These are phyloP conservation scores for Ilex paraguariensis DNA, from an alignment of 305 asterid genomes.

Conservation along the genomic window DNA sequence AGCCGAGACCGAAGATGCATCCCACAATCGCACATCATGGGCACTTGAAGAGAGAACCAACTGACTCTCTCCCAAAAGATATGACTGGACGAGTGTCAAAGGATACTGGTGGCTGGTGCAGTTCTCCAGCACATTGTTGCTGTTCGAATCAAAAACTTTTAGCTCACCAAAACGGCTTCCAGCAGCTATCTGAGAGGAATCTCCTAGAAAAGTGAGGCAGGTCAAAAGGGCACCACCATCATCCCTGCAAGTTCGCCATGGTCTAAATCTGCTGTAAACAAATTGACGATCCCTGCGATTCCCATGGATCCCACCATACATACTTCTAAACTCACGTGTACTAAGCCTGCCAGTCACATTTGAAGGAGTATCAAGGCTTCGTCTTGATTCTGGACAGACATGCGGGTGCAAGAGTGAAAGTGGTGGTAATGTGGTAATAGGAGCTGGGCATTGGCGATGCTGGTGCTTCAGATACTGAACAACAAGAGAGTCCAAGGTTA, in stretches of 20 bases:
- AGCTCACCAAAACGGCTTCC: conserved; percentile 95
- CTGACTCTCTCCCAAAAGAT: conserved; percentile 56
- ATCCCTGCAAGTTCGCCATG: conserved; percentile 97
- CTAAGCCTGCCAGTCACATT: conserved; percentile 88
- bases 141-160: conserved; percentile 80
- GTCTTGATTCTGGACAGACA: conserved; percentile 89
- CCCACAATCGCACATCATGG: conserved; percentile 88
- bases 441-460: conserved; percentile 98
- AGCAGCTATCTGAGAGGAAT: conserved; percentile 75
- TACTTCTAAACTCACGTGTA: conserved; percentile 78
- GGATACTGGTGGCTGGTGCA: conserved; percentile 84
- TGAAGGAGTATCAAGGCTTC: conserved; percentile 93
- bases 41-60: conserved; percentile 81
- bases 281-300: conserved; percentile 93
- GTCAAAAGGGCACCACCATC: conserved; percentile 66
- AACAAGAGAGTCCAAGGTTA: conserved; percentile 82
- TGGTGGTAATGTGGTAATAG: conserved; percentile 97
- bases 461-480: conserved; percentile 97
- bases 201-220: conserved; percentile 81
- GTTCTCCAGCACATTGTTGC: conserved; percentile 67
- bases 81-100: conserved; percentile 71
- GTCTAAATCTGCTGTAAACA: conserved; percentile 92
- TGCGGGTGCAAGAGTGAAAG: conserved; percentile 96
- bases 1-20: conserved; percentile 60
- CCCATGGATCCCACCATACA: conserved; percentile 79